Conservation (phyloP, 176 grass and related monocot genomes). For the Cenchrus americanus region DNA sequence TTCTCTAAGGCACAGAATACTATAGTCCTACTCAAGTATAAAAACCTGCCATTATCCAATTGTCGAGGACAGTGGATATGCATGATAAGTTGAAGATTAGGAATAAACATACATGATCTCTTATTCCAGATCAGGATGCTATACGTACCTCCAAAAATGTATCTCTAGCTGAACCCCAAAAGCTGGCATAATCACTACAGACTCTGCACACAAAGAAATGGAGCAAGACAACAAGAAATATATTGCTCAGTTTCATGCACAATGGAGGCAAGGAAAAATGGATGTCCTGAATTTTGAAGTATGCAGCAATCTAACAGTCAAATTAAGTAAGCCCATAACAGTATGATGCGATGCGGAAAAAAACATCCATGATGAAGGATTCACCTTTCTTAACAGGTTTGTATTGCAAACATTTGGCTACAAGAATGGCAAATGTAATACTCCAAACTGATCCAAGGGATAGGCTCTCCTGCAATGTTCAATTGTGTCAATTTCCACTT, state of each 20-base stretch:
- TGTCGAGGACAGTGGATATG: not conserved
- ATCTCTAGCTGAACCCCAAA: slow-evolving; percentile 95
- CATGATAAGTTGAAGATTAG: not conserved
- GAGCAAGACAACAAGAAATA: not conserved
- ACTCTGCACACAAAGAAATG: slow-evolving; percentile 57
- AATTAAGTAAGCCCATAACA: slow-evolving; percentile 13
- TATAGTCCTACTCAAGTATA: slow-evolving; percentile 6
- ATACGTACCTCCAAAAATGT: slow-evolving; percentile 76
- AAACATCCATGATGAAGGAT: slow-evolving; percentile 4
- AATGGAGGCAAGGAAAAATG: not conserved
- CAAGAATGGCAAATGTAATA: slow-evolving; percentile 51
- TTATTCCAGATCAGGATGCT: slow-evolving; percentile 21
- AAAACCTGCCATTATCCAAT: slow-evolving; percentile 11
- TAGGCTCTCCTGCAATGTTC: slow-evolving; percentile 54
- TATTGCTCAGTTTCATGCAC: not conserved
- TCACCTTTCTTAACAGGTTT: slow-evolving; percentile 91
- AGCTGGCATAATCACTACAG: slow-evolving; percentile 82
- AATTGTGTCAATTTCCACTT: slow-evolving; percentile 36
- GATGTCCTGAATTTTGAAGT: not conserved
- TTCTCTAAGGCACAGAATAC: not conserved
- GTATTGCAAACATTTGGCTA: slow-evolving; percentile 76
- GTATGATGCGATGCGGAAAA: not conserved
- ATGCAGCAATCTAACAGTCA: slow-evolving; percentile 12
- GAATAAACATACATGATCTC: not conserved
- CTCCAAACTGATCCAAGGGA: slow-evolving; percentile 57